Base-by-base conservation (phyloP, 805 yeast genomes). In the Spathaspora gorwiae region DNA sequence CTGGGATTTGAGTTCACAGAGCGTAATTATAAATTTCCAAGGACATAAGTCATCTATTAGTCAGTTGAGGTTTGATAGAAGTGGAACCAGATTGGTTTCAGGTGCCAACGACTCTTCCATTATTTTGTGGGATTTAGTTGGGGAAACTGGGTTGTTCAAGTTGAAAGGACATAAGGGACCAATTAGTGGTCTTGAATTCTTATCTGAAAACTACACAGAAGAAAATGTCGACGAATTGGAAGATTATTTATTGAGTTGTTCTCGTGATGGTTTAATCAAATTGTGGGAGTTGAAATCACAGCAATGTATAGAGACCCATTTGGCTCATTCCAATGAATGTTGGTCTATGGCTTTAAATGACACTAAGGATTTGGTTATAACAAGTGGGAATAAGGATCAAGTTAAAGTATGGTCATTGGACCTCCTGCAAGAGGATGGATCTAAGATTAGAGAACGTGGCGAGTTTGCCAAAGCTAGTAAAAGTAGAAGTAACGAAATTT, bases 111-210 rank as follows among this genome's bases (percentile, higher is more conserved):
- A 94, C 64, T 78, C 97, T 4, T 73, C 79, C 44, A 80, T 92
- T 31, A 84, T 94, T 50, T 74, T 90, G 53, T 94, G 99, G 99
- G 99, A 94, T 68, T 76, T 94, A 45, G 90, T 94, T 12, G 86
- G 88, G 8, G 99, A 94, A 70, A 81, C 79, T 26, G 99, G 99
- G 10, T 66, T 92, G 31, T 87, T 79, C 68, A 84, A 92, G 56
- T 74, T 94, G 48, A 80, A 87, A 61, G 90, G 97, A 6, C 99
- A 94, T 63, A 84, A 86, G 61, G 92, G 89, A 53, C 87, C 83
- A 53, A 84, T 94, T 53, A 90, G 96, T 1, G 95, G 95, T 0
- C 54, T 89, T 35, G 64, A 72, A 50, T 77, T 84, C 42, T 54
- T 81, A 33, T 59, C 70, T 29, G 57, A 56, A 26, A 65, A 60